Percentiles rank a stretch among this genome's conserved stretches.
Evolutionary conservation across 2,329 filamentous ascomycete genomes (phyloP).

Genomic region (Aureobasidium sp.): DNA sequence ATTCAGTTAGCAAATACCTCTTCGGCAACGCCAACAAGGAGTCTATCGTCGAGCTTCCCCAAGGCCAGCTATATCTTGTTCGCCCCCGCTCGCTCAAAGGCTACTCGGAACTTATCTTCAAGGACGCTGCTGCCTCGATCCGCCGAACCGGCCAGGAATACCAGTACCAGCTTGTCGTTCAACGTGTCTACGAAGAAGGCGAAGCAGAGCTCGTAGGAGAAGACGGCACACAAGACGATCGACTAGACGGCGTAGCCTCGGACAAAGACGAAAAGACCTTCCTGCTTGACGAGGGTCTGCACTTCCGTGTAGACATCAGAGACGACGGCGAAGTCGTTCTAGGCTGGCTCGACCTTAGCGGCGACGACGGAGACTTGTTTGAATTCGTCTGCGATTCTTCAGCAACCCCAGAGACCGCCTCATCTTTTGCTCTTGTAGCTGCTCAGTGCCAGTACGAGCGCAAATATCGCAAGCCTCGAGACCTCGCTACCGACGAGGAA

Average conservation of each 20-base stretch:
- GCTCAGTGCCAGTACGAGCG: slow-evolving; percentile 96
- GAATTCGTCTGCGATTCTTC: slow-evolving; percentile 90
- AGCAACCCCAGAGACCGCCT: slow-evolving; percentile 61
- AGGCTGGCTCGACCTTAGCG: slow-evolving; percentile 91
- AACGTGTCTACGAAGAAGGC: slow-evolving; percentile 94
- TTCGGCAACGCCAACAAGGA: slow-evolving; percentile 87
- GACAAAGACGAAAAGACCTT: slow-evolving; percentile 98
- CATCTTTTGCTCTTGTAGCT: slow-evolving; percentile 73
- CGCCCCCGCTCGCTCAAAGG: slow-evolving; percentile 92
- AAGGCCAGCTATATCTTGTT: slow-evolving; percentile 95
- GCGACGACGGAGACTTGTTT: slow-evolving; percentile 90
- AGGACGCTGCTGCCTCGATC: slow-evolving; percentile 87
- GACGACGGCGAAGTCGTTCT: slow-evolving; percentile 77
- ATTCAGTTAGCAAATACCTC: slow-evolving; percentile 62
- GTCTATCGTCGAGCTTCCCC: slow-evolving; percentile 85
- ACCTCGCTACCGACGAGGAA: slow-evolving; percentile 74
- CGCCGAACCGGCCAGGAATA: slow-evolving; percentile 89
- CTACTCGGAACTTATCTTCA: slow-evolving; percentile 96
- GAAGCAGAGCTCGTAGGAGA: slow-evolving; percentile 87
- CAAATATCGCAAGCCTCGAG: slow-evolving; percentile 75
- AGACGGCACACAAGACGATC: slow-evolving; percentile 72
- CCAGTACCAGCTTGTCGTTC: slow-evolving; percentile 94
- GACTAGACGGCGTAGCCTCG: slow-evolving; percentile 58
- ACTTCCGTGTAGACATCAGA: slow-evolving; percentile 76
- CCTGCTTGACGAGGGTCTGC: slow-evolving; percentile 83